Evolutionary conservation across 23 red algal species (phyloP).

Genomic region (Cyanidioschyzon merolae): DNA sequence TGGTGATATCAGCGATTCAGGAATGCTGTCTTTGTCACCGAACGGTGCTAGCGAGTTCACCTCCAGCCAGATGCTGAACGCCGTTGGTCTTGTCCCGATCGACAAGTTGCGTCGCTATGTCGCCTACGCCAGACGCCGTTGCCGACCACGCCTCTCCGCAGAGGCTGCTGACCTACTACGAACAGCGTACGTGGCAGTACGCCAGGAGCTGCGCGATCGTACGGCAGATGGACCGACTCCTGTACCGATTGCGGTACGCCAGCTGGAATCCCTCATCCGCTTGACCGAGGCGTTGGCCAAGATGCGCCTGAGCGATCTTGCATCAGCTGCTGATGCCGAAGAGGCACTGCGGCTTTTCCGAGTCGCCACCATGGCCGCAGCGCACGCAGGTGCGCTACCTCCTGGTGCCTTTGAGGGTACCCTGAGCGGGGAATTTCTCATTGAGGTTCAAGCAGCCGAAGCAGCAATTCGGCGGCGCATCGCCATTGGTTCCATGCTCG

Average conservation of each 20-base stretch:
- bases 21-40: not conserved
- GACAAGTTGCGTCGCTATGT: conserved; percentile 88
- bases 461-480: conserved; percentile 51
- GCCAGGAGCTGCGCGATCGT: conserved; percentile 57
- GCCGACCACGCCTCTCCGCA: conserved; percentile 64
- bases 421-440: conserved; percentile 45
- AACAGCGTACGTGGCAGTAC: conserved; percentile 88
- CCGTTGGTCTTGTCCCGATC: conserved; percentile 49
- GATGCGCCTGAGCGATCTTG: conserved; percentile 59
- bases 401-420: conserved; percentile 40
- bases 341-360: conserved; percentile 92
- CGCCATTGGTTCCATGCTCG: conserved; percentile 57
- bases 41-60: not conserved
- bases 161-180: conserved; percentile 84
- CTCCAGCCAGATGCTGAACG: conserved; percentile 23
- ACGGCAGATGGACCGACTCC: conserved; percentile 22
- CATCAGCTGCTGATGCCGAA: conserved; percentile 55
- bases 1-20: conserved; percentile 15
- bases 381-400: conserved; percentile 41
- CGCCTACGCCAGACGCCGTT: conserved; percentile 65
- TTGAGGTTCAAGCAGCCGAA: conserved; percentile 71
- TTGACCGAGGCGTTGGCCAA: conserved; percentile 89
- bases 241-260: conserved; percentile 88
- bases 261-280: conserved; percentile 82
- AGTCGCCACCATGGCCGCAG: conserved; percentile 81